A percentile compares a stretch with the other conserved stretches of the same genome.
Evolutionary conservation across 306 rosid genomes (phyloP).

Genomic region (Sphenostylis stenocarpa): DNA sequence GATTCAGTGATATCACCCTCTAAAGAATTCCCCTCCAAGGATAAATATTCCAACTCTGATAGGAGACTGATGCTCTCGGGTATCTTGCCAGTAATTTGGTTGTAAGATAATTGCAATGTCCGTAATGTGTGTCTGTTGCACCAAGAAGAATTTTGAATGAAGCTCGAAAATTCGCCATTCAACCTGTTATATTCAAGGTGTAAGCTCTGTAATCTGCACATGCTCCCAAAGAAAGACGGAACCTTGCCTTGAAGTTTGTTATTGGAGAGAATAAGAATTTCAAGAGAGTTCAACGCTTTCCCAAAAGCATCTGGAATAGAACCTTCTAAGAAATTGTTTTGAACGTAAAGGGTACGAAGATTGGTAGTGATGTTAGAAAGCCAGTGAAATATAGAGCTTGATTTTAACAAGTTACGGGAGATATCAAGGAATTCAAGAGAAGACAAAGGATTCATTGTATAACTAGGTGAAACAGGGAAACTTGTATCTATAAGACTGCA

Average conservation of each 20-base stretch:
- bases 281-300: background rate
- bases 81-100: background rate
- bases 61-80: background rate
- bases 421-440: background rate
- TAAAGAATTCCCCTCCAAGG: background rate
- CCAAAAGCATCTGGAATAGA: background rate
- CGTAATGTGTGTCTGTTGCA: background rate
- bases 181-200: accelerated
- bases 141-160: background rate
- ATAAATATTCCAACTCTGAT: background rate
- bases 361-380: slow-evolving; percentile 8
- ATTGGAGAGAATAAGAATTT: accelerated
- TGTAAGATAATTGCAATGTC: background rate
- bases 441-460: background rate
- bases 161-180: background rate
- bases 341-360: background rate
- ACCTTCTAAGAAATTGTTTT: background rate
- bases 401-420: background rate
- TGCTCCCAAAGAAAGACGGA: background rate
- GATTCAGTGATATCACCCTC: background rate
- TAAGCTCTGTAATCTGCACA: background rate
- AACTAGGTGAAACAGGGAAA: background rate
- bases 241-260: slow-evolving; percentile 11
- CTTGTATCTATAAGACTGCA: background rate
- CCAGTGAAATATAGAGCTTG: background rate